Evolutionary conservation across 768 basidiomycete genomes (phyloP).

Genomic region (Tremella fuciformis): DNA sequence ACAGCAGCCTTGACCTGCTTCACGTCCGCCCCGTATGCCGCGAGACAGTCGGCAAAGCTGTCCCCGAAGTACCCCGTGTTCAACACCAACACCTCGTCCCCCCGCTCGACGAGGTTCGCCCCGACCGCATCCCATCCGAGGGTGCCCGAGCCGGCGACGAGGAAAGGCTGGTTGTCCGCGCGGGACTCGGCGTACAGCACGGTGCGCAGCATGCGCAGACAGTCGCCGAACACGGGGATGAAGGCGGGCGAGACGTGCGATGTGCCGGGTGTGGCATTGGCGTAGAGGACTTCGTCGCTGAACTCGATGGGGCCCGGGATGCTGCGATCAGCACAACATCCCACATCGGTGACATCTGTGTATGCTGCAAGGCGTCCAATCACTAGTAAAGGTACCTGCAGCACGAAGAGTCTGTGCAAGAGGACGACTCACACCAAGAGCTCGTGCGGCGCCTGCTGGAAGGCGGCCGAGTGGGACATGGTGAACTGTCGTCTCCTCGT

Average conservation of each 20-base stretch:
- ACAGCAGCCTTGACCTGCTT: constrained; percentile 77
- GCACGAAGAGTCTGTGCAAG: not conserved
- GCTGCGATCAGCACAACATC: constrained; percentile 13
- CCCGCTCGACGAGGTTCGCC: constrained; percentile 71
- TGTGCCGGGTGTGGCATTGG: constrained; percentile 65
- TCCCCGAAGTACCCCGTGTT: constrained; percentile 94
- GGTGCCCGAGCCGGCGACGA: constrained; percentile 91
- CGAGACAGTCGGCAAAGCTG: constrained; percentile 79
- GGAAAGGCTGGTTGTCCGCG: constrained; percentile 67
- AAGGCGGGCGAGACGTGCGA: constrained; percentile 88
- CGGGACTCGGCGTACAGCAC: constrained; percentile 73
- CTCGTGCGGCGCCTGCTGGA: constrained; percentile 44
- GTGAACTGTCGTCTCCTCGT: no score
- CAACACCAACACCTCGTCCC: constrained; percentile 59
- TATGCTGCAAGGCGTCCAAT: not conserved
- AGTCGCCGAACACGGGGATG: constrained; percentile 80
- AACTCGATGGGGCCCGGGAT: constrained; percentile 61
- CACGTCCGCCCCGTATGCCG: constrained; percentile 83
- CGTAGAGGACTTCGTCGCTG: constrained; percentile 74
- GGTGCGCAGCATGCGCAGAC: constrained; percentile 77
- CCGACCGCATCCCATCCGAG: constrained; percentile 91
- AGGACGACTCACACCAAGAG: constrained; percentile 38
- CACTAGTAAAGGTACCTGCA: not conserved
- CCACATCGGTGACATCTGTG: not conserved
- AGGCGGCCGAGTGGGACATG: constrained; percentile 5